Evolutionary conservation across 495 filamentous ascomycete species (phyloP).

Genomic region (Rostrohypoxylon terebratum): DNA sequence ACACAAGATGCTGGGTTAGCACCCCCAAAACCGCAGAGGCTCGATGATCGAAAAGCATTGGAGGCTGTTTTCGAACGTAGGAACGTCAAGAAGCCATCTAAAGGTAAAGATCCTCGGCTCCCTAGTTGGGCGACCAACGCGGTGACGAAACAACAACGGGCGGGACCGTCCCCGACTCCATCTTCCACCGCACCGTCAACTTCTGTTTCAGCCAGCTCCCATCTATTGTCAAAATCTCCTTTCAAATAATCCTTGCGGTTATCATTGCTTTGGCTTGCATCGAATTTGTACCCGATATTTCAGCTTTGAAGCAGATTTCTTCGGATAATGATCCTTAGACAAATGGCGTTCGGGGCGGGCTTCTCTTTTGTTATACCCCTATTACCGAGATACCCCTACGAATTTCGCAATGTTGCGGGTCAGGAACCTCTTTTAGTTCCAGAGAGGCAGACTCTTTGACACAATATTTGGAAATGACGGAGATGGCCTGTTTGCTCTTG

Average conservation of each 20-base stretch:
- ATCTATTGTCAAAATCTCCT: constrained; percentile 25
- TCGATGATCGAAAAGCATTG: constrained; percentile 44
- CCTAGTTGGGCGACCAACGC: constrained; percentile 46
- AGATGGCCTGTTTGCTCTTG: background rate
- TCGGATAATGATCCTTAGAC: background rate
- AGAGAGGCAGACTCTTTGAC: background rate
- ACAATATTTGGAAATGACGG: background rate
- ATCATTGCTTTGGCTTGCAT: background rate
- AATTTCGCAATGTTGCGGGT: background rate
- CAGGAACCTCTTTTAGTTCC: background rate
- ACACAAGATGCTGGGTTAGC: background rate
- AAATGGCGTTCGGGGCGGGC: constrained; percentile 11
- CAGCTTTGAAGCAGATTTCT: background rate
- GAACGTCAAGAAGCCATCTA: constrained; percentile 34
- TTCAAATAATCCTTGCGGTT: constrained; percentile 14
- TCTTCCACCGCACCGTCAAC: background rate
- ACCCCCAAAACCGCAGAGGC: constrained; percentile 33
- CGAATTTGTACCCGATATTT: background rate
- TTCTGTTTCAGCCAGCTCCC: background rate
- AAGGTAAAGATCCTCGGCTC: constrained; percentile 38
- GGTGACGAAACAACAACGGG: constrained; percentile 38
- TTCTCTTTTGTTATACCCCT: background rate
- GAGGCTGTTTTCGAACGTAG: constrained; percentile 43
- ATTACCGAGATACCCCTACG: constrained; percentile 22
- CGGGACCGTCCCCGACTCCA: constrained; percentile 21